phyloP scores from a whole-genome alignment of 345 rosid species.

The Eucalyptus grandis region DNA sequence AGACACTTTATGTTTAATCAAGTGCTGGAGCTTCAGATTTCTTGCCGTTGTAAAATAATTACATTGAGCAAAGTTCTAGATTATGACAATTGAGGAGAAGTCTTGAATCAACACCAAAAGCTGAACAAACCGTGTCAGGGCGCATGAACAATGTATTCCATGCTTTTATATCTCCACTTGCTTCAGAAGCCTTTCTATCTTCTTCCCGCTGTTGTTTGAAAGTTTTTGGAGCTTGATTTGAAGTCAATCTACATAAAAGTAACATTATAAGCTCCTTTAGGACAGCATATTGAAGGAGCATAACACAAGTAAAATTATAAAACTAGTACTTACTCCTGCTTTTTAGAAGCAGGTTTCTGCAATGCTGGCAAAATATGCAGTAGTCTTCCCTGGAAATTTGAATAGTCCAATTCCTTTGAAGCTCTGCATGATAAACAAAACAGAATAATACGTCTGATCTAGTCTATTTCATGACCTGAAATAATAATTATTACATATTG shows the following conservation, averaged over 20 bases:
- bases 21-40: not conserved
- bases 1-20: not conserved
- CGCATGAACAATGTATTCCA: constrained; percentile 98
- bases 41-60: not conserved
- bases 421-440: constrained; percentile 43
- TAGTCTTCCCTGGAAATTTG: constrained; percentile 86
- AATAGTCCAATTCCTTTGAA: constrained; percentile 56
- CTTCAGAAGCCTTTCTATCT: constrained; percentile 82
- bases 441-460: not conserved
- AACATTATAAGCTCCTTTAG: not conserved
- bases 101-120: not conserved
- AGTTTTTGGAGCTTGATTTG: constrained; percentile 34
- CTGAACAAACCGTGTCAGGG: constrained; percentile 58
- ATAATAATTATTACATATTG: not conserved
- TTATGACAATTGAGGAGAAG: not conserved
- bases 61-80: not conserved
- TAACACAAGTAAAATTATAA: not conserved
- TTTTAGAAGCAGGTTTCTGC: constrained; percentile 29
- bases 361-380: constrained; percentile 79
- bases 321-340: constrained; percentile 34
- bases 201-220: constrained; percentile 75
- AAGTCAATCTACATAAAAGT: not conserved
- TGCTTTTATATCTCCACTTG: constrained; percentile 76
- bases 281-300: not conserved
- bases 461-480: not conserved